Evolutionary conservation across 495 filamentous ascomycete genomes (phyloP).

Genomic region (Chaetomidium leptoderma): DNA sequence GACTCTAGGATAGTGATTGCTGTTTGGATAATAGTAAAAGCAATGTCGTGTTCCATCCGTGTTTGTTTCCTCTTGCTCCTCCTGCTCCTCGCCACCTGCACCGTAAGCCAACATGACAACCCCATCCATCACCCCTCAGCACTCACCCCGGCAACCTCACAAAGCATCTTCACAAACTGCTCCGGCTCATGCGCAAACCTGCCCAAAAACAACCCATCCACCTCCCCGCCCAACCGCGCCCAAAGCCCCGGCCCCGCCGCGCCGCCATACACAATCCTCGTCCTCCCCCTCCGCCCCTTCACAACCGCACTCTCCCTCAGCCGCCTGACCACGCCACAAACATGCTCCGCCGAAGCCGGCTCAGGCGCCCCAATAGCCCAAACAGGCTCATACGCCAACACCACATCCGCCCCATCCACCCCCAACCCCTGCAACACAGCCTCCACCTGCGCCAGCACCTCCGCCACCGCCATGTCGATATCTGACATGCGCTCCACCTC

Average conservation of each 20-base stretch:
- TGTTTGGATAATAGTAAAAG: too few relatives aligned
- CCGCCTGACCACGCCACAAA: conserved; percentile 61
- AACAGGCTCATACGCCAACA: conserved; percentile 83
- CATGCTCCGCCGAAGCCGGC: conserved; percentile 69
- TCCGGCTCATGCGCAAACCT: conserved; percentile 73
- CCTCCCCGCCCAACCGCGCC: conserved; percentile 56
- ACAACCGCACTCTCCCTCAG: conserved; percentile 49
- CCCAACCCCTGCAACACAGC: conserved; percentile 57
- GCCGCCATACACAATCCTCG: conserved; percentile 73
- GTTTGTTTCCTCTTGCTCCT: too few relatives aligned
- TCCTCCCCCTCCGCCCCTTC: conserved; percentile 44
- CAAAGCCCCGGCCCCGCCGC: conserved; percentile 76
- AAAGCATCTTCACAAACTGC: conserved; percentile 61
- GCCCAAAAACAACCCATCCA: conserved; percentile 81
- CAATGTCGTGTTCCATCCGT: too few relatives aligned
- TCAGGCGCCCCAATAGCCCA: conserved; percentile 77
- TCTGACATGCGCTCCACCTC: conserved; percentile 39
- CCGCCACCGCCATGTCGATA: conserved; percentile 55
- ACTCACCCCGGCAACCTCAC: conserved; percentile 52
- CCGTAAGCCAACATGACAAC: too few relatives aligned
- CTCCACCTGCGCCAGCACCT: conserved; percentile 61
- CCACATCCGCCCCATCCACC: conserved; percentile 58
- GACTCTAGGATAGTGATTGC: too few relatives aligned
- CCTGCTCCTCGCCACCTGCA: too few relatives aligned
- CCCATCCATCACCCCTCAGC: neutral